Conservation (phyloP, 2,329 filamentous ascomycete genomes). For the Diaporthe capsici region DNA sequence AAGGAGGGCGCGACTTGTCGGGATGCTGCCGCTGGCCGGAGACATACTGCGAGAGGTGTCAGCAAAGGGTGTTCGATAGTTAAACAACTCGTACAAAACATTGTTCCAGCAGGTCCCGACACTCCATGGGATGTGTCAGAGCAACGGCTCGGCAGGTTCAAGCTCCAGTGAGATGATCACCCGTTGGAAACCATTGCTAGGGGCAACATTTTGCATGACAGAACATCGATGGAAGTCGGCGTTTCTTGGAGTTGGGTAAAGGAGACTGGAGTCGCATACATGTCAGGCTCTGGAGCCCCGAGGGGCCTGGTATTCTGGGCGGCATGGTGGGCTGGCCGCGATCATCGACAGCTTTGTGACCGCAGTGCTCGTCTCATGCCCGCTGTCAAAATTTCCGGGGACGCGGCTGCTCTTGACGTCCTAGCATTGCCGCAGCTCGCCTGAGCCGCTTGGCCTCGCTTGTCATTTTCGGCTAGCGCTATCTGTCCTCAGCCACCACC, state of each 20-base stretch:
- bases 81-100: no score
- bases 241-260: constrained; percentile 46
- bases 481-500: background rate
- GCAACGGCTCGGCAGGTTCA: background rate
- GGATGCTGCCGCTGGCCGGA: constrained; percentile 63
- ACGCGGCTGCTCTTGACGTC: constrained; percentile 39
- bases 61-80: constrained; percentile 43
- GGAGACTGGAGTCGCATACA: constrained; percentile 61
- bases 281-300: constrained; percentile 71
- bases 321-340: constrained; percentile 67
- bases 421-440: constrained; percentile 12
- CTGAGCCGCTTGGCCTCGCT: background rate
- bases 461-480: background rate
- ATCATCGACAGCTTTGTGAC: constrained; percentile 36
- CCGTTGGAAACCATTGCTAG: background rate
- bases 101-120: background rate
- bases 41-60: constrained; percentile 64
- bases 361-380: constrained; percentile 35
- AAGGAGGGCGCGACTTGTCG: constrained; percentile 62
- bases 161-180: background rate
- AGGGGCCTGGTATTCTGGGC: constrained; percentile 73
- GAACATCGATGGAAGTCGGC: constrained; percentile 12
- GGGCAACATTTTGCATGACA: background rate
- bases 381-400: constrained; percentile 42
- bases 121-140: background rate